Evolutionary conservation across 2,329 filamentous ascomycete genomes (phyloP).

Genomic region (Furcasterigmium furcatum): DNA sequence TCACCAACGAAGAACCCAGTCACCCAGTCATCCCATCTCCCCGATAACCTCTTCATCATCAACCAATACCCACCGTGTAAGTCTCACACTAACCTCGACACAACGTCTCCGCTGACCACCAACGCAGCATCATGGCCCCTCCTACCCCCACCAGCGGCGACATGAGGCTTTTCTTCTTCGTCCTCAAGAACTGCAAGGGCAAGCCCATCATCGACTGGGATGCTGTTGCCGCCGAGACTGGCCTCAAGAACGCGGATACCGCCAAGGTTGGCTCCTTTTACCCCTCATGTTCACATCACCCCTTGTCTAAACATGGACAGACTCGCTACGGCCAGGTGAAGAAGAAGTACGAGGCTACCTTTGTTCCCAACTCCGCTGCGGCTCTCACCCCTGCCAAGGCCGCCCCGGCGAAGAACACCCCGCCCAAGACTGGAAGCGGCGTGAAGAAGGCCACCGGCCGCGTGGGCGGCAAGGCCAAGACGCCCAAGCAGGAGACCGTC

Average conservation of each 20-base stretch:
- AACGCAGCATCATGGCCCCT: not conserved
- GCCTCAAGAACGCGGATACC: slow-evolving; percentile 41
- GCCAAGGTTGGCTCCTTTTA: slow-evolving; percentile 34
- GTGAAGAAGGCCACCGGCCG: slow-evolving; percentile 10
- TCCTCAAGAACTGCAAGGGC: slow-evolving; percentile 39
- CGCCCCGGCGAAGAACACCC: no score
- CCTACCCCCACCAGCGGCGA: slow-evolving; percentile 19
- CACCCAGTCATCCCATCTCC: no score
- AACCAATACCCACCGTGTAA: no score
- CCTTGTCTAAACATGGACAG: slow-evolving; percentile 14
- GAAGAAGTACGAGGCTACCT: slow-evolving; percentile 32
- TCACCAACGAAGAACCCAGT: no score
- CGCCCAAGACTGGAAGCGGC: slow-evolving; percentile 6
- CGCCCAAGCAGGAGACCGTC: not conserved
- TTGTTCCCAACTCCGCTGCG: not conserved
- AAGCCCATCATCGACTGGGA: slow-evolving; percentile 46
- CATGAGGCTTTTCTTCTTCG: slow-evolving; percentile 39
- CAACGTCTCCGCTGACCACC: no score
- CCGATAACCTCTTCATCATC: no score
- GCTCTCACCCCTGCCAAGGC: slow-evolving; percentile 5
- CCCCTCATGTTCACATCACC: not conserved
- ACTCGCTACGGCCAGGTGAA: slow-evolving; percentile 49
- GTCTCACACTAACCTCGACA: no score
- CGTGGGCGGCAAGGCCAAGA: slow-evolving; percentile 13
- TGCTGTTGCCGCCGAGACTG: slow-evolving; percentile 34